Conservation (phyloP, 1,284 basidiomycete species). For the Microbotryum saponariae region DNA sequence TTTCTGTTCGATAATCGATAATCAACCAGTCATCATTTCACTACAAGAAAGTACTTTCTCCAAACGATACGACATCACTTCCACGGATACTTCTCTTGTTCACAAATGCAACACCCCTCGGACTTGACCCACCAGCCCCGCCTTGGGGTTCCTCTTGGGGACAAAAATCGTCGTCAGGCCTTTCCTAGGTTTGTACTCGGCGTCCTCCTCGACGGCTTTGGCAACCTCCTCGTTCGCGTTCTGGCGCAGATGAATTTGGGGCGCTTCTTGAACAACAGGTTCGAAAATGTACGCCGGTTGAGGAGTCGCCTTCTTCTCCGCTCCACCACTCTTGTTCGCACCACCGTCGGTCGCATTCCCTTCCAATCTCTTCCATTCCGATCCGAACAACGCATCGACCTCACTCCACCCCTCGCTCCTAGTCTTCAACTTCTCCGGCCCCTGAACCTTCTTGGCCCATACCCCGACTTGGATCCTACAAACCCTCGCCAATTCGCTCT, state of each 20-base stretch:
- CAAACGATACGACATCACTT: too few species aligned
- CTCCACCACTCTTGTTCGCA: not conserved
- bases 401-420: too few species aligned
- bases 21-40: too few species aligned
- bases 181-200: not conserved
- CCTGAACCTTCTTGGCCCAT: constrained; percentile 4
- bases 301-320: not conserved
- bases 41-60: too few species aligned
- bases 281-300: constrained; percentile 1
- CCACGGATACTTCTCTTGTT: too few species aligned
- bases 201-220: constrained; percentile 3
- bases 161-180: not conserved
- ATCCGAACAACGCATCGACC: not conserved
- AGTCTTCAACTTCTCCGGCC: not conserved
- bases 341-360: too few species aligned
- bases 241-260: not conserved
- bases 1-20: too few species aligned
- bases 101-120: too few species aligned
- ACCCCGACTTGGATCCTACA: not conserved
- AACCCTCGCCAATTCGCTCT: not conserved
- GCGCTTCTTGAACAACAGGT: not conserved
- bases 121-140: too few species aligned
- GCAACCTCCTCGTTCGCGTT: not conserved
- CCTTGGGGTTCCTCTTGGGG: constrained; percentile 2
- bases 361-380: not conserved